phyloP scores from a whole-genome alignment of 208 protist genomes.

The Vickermania spadyakhi region DNA sequence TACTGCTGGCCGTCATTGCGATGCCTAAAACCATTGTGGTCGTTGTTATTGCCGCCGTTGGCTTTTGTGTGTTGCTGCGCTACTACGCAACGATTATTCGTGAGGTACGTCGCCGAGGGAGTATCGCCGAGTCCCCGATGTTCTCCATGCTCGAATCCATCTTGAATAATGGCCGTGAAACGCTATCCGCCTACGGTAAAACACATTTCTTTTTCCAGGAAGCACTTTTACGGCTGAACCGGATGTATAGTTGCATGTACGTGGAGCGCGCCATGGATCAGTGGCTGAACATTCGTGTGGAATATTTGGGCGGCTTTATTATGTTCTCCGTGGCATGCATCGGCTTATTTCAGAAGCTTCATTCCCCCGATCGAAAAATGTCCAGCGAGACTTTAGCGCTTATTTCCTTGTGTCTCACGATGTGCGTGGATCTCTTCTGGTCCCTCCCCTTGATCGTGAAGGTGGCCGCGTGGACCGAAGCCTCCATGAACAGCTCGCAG shows the following conservation, averaged over 20 bases:
- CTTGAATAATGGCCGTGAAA: slow-evolving; percentile 15
- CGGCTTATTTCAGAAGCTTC: slow-evolving; percentile 25
- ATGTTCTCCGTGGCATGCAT: slow-evolving; percentile 31
- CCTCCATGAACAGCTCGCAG: slow-evolving; percentile 70
- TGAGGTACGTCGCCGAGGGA: slow-evolving; percentile 85
- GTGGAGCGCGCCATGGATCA: slow-evolving; percentile 36
- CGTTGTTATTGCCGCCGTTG: slow-evolving; percentile 24
- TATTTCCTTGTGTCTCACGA: slow-evolving; percentile 64
- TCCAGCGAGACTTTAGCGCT: slow-evolving; percentile 26
- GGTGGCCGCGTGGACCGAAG: slow-evolving; percentile 26
- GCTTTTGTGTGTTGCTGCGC: slow-evolving; percentile 66
- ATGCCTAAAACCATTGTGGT: slow-evolving; percentile 17
- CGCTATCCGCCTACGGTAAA: background rate
- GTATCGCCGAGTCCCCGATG: slow-evolving; percentile 86
- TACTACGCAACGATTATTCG: slow-evolving; percentile 79
- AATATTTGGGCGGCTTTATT: slow-evolving; percentile 67
- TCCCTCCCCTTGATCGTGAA: slow-evolving; percentile 26
- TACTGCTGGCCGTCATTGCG: slow-evolving; percentile 11
- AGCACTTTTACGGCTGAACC: slow-evolving; percentile 26
- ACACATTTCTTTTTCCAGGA: slow-evolving; percentile 18
- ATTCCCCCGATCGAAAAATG: slow-evolving; percentile 6
- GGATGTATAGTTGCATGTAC: slow-evolving; percentile 34
- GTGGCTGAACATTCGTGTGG: slow-evolving; percentile 86
- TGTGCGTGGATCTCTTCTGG: slow-evolving; percentile 39
- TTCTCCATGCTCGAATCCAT: slow-evolving; percentile 89